Conservation (phyloP, 2,329 filamentous ascomycete species). For the Clonostachys rosea region DNA sequence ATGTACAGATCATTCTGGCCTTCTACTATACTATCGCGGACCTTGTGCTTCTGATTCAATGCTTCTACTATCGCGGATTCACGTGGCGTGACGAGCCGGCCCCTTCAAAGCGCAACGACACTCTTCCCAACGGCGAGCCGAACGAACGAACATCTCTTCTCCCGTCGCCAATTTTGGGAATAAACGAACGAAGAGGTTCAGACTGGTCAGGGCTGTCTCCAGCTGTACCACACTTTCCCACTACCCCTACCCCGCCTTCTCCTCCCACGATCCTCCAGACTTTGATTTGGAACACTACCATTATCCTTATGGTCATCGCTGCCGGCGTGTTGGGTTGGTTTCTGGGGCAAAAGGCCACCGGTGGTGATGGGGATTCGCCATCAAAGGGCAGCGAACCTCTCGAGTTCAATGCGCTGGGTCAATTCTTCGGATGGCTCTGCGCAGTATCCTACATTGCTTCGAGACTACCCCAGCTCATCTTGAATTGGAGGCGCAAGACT, state of each 20-base stretch:
- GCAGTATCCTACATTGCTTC: conserved; percentile 85
- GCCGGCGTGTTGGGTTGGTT: conserved; percentile 87
- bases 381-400: conserved; percentile 41
- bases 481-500: conserved; percentile 89
- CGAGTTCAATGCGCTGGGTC: conserved; percentile 71
- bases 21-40: conserved; percentile 92
- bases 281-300: conserved; percentile 67
- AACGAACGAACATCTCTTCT: conserved; percentile 51
- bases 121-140: conserved; percentile 24
- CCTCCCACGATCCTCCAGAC: conserved; percentile 50
- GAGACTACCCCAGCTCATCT: conserved; percentile 81
- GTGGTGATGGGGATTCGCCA: conserved; percentile 25
- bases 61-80: conserved; percentile 94
- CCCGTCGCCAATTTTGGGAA: conserved; percentile 2
- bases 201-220: conserved; percentile 69
- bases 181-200: conserved; percentile 42
- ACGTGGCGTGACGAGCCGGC: conserved; percentile 53
- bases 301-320: conserved; percentile 75
- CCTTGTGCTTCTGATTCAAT: conserved; percentile 81
- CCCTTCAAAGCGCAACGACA: conserved; percentile 30
- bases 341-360: conserved; percentile 41
- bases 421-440: conserved; percentile 92
- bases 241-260: conserved; percentile 37
- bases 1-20: conserved; percentile 70
- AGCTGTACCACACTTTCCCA: conserved; percentile 68